Percentiles rank a stretch among this genome's conserved stretches.
phyloP scores from a whole-genome alignment of 768 basidiomycete species.

The Panus rudis region DNA sequence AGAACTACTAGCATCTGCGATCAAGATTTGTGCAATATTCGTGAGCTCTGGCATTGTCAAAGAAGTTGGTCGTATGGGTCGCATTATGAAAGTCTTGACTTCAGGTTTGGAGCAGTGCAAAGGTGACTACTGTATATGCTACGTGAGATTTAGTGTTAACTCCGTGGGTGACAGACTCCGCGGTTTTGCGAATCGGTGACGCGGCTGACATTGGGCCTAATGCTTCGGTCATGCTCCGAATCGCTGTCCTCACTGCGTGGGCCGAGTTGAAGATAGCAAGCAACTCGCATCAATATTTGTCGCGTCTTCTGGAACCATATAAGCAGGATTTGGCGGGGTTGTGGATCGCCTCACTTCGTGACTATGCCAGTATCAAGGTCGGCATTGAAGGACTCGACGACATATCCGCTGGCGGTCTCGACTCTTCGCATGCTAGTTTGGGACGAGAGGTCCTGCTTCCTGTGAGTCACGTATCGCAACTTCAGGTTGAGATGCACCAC shows the following conservation, averaged over 20 bases:
- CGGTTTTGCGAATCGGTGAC: slow-evolving; percentile 80
- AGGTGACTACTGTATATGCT: slow-evolving; percentile 39
- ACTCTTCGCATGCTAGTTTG: slow-evolving; percentile 79
- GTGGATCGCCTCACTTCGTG: slow-evolving; percentile 85
- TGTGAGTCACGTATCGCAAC: slow-evolving; percentile 39
- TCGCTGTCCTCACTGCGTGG: slow-evolving; percentile 93
- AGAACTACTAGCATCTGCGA: slow-evolving; percentile 87
- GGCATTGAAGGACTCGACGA: slow-evolving; percentile 85
- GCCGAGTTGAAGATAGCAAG: slow-evolving; percentile 85
- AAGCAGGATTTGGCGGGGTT: slow-evolving; percentile 64
- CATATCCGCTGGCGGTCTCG: slow-evolving; percentile 63
- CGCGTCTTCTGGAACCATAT: slow-evolving; percentile 78
- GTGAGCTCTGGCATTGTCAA: slow-evolving; percentile 94
- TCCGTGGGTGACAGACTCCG: slow-evolving; percentile 49
- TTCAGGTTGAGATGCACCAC: no score
- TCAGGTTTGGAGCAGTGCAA: slow-evolving; percentile 85
- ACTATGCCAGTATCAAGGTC: slow-evolving; percentile 86
- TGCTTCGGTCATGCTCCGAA: slow-evolving; percentile 89
- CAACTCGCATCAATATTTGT: slow-evolving; percentile 64
- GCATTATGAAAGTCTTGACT: slow-evolving; percentile 85
- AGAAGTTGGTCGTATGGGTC: slow-evolving; percentile 86
- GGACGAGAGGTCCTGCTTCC: slow-evolving; percentile 89
- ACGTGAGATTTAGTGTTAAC: not conserved
- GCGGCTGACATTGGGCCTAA: slow-evolving; percentile 86
- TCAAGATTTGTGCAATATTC: slow-evolving; percentile 90